Base-by-base conservation (phyloP, 768 basidiomycete species). In the Termitomyces sp. region DNA sequence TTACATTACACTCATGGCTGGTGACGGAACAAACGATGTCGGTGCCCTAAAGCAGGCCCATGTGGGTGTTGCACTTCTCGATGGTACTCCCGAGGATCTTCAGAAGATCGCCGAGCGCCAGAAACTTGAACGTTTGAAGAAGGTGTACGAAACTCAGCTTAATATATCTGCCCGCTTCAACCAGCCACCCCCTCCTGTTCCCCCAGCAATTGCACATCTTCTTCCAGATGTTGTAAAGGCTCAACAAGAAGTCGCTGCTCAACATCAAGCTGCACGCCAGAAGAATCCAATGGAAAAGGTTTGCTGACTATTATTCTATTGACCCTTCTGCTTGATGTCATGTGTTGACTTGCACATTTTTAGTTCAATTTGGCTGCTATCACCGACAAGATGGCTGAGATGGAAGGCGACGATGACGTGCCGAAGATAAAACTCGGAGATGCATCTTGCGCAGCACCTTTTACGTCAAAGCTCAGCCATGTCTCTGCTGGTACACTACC, bases 381-480 rank as follows among this genome's bases (percentile, higher is more conserved):
- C 64, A 93, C 91, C 18, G 87, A 89, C 66, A 87, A 90, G 66
- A 75, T 99, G 73, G 84, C 95, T 0, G 90, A 95, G 43, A 87
- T 98, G 86, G 97, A 98, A 50, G 93, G 89, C 12, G 96, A 97
- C 16, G 87, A 92, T 18, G 95, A 98, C 35, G 87, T 95, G 0
- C 97, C 97, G 13, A 93, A 97, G 77, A 99, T 99, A 73, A 99
- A 98, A 74, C 87, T 98, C 32, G 97, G 97, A n/a, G 97, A 98
- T 69, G 97, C 97, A 0, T 98, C 95, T 2, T 98, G 95, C 68
- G 97, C 97, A 6, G 97, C 97, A 2, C 97, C 97, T 0, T 99
- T 99, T 77, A 98, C 97, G 0, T 98, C 95, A 10, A 99, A 99
- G 72, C 75, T 99, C 56, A 90, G 91, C n/a, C 96, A 99, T 70